Evolutionary conservation across 441 rosid genomes (phyloP).

Genomic region (Croton laevigatus): DNA sequence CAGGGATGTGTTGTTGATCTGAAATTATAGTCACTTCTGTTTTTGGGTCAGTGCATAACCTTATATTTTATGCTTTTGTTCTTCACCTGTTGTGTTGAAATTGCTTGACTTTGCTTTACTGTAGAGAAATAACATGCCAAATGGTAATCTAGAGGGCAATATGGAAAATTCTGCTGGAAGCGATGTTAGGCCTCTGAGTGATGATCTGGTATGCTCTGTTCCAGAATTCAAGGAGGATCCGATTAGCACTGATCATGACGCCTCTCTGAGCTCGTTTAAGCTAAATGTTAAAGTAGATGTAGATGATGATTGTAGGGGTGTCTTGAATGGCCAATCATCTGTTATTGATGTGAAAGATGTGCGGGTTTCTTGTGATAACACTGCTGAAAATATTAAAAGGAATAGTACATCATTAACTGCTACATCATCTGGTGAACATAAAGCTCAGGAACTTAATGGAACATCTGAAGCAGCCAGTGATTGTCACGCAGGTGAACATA

Average conservation of each 20-base stretch:
- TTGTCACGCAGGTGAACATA: slow-evolving; percentile 32
- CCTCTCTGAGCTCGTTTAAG: slow-evolving; percentile 27
- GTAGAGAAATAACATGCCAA: slow-evolving; percentile 39
- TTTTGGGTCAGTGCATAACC: neutral
- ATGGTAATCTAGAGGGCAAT: slow-evolving; percentile 28
- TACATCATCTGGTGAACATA: slow-evolving; percentile 34
- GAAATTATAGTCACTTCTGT: neutral
- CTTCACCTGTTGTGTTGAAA: slow-evolving; percentile 13
- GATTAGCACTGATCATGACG: slow-evolving; percentile 27
- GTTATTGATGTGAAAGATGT: slow-evolving; percentile 35
- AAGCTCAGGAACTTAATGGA: slow-evolving; percentile 35
- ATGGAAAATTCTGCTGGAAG: slow-evolving; percentile 33
- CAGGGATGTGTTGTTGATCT: neutral
- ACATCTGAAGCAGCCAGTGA: slow-evolving; percentile 38
- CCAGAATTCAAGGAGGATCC: slow-evolving; percentile 32
- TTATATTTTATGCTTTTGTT: slow-evolving; percentile 12
- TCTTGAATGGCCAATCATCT: slow-evolving; percentile 30
- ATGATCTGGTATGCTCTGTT: slow-evolving; percentile 21
- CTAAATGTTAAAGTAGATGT: slow-evolving; percentile 33
- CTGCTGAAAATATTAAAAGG: slow-evolving; percentile 31
- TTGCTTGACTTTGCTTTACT: slow-evolving; percentile 26
- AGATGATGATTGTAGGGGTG: slow-evolving; percentile 28
- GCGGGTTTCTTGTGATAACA: slow-evolving; percentile 26
- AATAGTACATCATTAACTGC: slow-evolving; percentile 29
- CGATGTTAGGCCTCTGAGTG: slow-evolving; percentile 32